Percentiles rank a stretch among this genome's conserved stretches.
phyloP scores from a whole-genome alignment of 2,329 filamentous ascomycete genomes.

The Onygenales sp. region DNA sequence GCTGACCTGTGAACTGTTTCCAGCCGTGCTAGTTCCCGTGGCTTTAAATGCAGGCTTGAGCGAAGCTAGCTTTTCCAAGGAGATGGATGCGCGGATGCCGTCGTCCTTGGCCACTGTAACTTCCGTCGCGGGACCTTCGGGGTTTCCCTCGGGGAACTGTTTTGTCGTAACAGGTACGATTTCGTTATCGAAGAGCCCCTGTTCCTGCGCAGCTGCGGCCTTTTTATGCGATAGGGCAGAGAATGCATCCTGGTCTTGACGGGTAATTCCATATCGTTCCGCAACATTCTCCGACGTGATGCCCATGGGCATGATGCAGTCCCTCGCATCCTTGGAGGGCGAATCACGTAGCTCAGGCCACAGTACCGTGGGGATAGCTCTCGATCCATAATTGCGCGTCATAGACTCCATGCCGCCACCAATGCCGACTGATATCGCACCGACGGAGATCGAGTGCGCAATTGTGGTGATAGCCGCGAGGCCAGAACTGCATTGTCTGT shows the following conservation, averaged over 20 bases:
- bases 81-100: slow-evolving; percentile 63
- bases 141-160: slow-evolving; percentile 55
- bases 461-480: slow-evolving; percentile 68
- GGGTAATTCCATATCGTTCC: slow-evolving; percentile 59
- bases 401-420: slow-evolving; percentile 94
- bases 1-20: slow-evolving; percentile 75
- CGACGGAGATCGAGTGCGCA: slow-evolving; percentile 65
- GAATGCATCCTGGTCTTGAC: slow-evolving; percentile 74
- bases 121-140: slow-evolving; percentile 45
- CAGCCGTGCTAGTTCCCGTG: slow-evolving; percentile 70
- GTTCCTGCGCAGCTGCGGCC: slow-evolving; percentile 59
- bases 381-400: slow-evolving; percentile 78
- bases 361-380: slow-evolving; percentile 73
- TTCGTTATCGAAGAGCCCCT: slow-evolving; percentile 65
- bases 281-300: slow-evolving; percentile 86
- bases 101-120: slow-evolving; percentile 71
- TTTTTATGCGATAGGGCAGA: slow-evolving; percentile 65
- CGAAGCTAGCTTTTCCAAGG: slow-evolving; percentile 59
- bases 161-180: slow-evolving; percentile 70
- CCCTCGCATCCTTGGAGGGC: slow-evolving; percentile 57
- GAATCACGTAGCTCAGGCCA: slow-evolving; percentile 65
- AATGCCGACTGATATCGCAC: slow-evolving; percentile 63
- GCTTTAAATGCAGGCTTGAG: slow-evolving; percentile 79
- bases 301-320: slow-evolving; percentile 94
- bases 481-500: slow-evolving; percentile 73